These are phyloP conservation scores for Pythium dissimile DNA, from an alignment of 352 stramenopile genomes.

Conservation along the genomic window DNA sequence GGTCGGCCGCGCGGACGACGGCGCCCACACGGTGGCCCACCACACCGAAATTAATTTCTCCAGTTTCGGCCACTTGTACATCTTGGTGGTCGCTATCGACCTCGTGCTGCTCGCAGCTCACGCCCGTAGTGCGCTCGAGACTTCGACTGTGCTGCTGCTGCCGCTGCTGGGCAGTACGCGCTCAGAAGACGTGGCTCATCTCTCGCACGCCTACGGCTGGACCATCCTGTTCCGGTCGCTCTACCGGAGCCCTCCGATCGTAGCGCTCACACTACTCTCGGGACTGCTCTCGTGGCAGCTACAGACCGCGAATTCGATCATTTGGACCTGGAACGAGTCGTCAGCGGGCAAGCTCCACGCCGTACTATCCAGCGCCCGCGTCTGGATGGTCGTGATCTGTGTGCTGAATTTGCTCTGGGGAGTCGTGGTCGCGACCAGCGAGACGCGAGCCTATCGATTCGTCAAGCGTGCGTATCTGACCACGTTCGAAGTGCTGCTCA, in stretches of 20 bases:
- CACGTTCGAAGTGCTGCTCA: slow-evolving; percentile 32
- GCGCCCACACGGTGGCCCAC: slow-evolving; percentile 24
- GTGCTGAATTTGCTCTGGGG: slow-evolving; percentile 38
- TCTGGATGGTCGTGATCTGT: slow-evolving; percentile 51
- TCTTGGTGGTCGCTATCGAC: slow-evolving; percentile 38
- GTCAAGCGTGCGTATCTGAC: slow-evolving; percentile 38
- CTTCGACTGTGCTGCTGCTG: slow-evolving; percentile 28
- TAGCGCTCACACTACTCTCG: slow-evolving; percentile 39
- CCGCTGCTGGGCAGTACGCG: slow-evolving; percentile 22
- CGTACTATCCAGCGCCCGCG: slow-evolving; percentile 31
- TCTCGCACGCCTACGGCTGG: slow-evolving; percentile 33
- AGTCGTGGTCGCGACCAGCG: slow-evolving; percentile 22
- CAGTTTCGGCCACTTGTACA: slow-evolving; percentile 52
- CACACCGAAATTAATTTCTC: slow-evolving; percentile 41
- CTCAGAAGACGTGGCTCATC: slow-evolving; percentile 7
- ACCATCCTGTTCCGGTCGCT: slow-evolving; percentile 48
- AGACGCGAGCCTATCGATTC: slow-evolving; percentile 41
- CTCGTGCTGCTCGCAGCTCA: slow-evolving; percentile 30
- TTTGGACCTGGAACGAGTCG: slow-evolving; percentile 39
- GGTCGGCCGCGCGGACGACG: slow-evolving; percentile 7
- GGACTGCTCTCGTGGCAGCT: slow-evolving; percentile 48
- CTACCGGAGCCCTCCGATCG: slow-evolving; percentile 39
- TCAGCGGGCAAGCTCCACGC: slow-evolving; percentile 18
- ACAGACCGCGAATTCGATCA: slow-evolving; percentile 38
- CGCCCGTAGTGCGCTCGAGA: slow-evolving; percentile 31